Conservation (phyloP, 2,329 filamentous ascomycete species). For the Diaporthe helianthi region DNA sequence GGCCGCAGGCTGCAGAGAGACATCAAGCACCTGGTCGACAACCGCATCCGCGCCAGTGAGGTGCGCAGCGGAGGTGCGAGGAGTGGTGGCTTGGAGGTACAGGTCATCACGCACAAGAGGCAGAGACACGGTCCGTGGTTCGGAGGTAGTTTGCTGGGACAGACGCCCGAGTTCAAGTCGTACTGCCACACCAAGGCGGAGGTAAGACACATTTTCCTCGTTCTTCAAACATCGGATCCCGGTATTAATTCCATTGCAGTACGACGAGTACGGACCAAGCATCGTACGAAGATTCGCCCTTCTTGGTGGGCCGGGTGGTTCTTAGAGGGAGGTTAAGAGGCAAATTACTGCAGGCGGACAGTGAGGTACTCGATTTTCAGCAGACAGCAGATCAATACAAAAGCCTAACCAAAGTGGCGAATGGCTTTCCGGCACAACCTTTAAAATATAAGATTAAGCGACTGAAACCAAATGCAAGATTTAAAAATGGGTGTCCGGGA, state of each 20-base stretch:
- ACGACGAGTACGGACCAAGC: conserved; percentile 94
- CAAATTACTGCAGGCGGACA: background rate
- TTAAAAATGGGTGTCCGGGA: background rate
- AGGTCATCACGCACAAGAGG: conserved; percentile 96
- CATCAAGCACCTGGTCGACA: conserved; percentile 95
- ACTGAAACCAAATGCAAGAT: background rate
- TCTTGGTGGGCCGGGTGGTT: conserved; percentile 87
- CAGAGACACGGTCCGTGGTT: conserved; percentile 99
- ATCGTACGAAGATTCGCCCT: conserved; percentile 95
- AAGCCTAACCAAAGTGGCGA: background rate
- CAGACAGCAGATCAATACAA: conserved; percentile 24
- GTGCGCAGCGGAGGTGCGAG: conserved; percentile 88
- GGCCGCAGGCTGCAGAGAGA: conserved; percentile 94
- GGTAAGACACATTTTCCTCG: conserved; percentile 49
- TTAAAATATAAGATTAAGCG: no score
- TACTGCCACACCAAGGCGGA: conserved; percentile 96
- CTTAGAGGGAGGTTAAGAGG: conserved; percentile 50
- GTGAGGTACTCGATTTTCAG: conserved; percentile 4
- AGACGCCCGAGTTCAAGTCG: conserved; percentile 97
- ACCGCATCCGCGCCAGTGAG: conserved; percentile 90
- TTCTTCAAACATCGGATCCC: background rate
- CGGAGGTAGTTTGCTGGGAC: conserved; percentile 91
- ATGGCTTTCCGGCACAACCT: background rate
- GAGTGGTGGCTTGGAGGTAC: conserved; percentile 93
- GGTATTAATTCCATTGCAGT: conserved; percentile 56